Evolutionary conservation across 2,329 filamentous ascomycete species (phyloP).

Genomic region (Blastomyces parvus): DNA sequence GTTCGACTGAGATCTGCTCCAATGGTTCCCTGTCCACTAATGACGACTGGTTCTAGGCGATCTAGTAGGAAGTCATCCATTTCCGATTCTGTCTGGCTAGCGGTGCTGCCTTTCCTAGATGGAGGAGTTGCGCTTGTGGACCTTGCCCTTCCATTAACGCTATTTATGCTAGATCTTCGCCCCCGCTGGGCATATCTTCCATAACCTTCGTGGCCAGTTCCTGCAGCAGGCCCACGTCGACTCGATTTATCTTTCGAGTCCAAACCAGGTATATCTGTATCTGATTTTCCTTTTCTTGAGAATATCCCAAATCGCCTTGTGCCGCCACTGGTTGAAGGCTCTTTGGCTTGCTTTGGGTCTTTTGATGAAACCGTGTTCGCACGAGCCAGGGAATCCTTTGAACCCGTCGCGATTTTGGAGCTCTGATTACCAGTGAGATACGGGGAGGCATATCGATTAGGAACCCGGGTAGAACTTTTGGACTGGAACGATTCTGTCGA

Average conservation of each 20-base stretch:
- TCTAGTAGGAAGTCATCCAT: conserved; percentile 42
- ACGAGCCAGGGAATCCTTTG: not conserved
- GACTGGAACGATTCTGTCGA: conserved; percentile 34
- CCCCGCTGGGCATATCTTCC: conserved; percentile 40
- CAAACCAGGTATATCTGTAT: conserved; percentile 38
- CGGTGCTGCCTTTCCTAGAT: conserved; percentile 33
- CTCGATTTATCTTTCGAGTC: conserved; percentile 51
- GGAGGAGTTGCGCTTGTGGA: conserved; percentile 35
- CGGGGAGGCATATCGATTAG: conserved; percentile 15
- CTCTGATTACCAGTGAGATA: conserved; percentile 20
- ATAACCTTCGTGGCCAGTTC: conserved; percentile 77
- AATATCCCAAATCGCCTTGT: conserved; percentile 70
- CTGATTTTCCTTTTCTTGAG: conserved; percentile 58
- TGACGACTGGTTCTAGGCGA: conserved; percentile 42
- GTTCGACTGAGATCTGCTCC: conserved; percentile 27
- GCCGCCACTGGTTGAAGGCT: conserved; percentile 29
- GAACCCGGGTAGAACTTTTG: conserved; percentile 24
- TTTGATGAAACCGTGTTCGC: conserved; percentile 5
- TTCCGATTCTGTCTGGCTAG: conserved; percentile 33
- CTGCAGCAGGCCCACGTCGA: conserved; percentile 73
- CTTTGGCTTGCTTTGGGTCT: conserved; percentile 24
- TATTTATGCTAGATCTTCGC: conserved; percentile 35
- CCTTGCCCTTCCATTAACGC: conserved; percentile 31
- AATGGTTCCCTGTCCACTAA: conserved; percentile 37
- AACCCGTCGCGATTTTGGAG: conserved; percentile 11